phyloP scores from a whole-genome alignment of 768 basidiomycete species.

The Hemileccinum impolitum region DNA sequence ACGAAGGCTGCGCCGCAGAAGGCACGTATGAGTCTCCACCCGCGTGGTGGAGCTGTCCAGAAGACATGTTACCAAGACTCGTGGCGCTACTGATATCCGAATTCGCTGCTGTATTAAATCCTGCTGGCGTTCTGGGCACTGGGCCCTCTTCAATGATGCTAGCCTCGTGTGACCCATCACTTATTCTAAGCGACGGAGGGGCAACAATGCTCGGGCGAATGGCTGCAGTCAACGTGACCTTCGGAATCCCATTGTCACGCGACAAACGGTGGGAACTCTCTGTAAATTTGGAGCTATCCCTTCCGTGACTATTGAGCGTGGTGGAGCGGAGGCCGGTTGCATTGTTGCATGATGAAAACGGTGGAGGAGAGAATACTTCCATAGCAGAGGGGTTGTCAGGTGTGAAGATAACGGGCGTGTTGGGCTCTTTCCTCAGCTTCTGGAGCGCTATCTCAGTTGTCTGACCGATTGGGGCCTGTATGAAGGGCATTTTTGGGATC shows the following conservation, averaged over 20 bases:
- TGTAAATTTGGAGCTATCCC: not conserved
- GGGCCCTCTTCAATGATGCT: not conserved
- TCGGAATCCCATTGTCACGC: not conserved
- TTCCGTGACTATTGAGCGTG: constrained; percentile 8
- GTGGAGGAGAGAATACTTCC: not conserved
- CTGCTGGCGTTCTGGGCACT: constrained; percentile 6
- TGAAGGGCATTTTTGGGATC: not conserved
- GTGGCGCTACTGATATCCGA: constrained; percentile 18
- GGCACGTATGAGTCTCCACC: not conserved
- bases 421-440: not conserved
- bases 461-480: not conserved
- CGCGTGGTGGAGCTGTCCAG: not conserved
- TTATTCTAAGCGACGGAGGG: not conserved
- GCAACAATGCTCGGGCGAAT: not conserved
- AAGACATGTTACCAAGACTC: constrained; percentile 13
- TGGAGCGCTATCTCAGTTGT: not conserved
- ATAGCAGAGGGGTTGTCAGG: not conserved
- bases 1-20: not conserved
- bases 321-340: constrained; percentile 5
- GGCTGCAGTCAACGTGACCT: not conserved
- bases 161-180: not conserved
- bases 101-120: constrained; percentile 1
- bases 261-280: not conserved
- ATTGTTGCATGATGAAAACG: not conserved
- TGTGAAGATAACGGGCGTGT: not conserved